These are phyloP conservation scores for Silene coronaria DNA, from an alignment of 179 eudicot genomes.

Conservation along the genomic window DNA sequence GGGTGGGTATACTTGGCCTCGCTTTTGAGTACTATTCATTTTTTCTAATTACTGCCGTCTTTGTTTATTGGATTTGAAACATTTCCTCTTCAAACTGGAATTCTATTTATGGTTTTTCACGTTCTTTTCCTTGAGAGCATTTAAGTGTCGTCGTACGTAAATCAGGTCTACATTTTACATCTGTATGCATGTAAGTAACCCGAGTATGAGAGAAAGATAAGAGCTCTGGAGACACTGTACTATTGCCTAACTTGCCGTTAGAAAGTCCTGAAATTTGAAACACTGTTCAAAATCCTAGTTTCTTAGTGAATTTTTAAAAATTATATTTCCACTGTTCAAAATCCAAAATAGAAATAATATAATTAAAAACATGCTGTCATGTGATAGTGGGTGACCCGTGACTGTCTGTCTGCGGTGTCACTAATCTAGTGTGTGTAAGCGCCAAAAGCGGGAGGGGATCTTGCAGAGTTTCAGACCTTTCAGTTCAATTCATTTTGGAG, in stretches of 20 bases:
- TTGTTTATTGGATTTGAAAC: neutral
- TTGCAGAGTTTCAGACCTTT: too few relatives aligned
- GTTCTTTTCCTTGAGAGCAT: neutral
- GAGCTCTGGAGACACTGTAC: too few relatives aligned
- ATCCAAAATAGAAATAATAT: neutral
- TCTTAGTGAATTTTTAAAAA: neutral
- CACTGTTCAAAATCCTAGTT: neutral
- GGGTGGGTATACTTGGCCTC: constrained; percentile 52
- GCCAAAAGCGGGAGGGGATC: too few relatives aligned
- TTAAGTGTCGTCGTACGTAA: neutral
- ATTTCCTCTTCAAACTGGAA: neutral
- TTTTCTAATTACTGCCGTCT: neutral
- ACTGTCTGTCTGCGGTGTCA: too few relatives aligned
- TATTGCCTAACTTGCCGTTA: too few relatives aligned
- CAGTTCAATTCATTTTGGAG: neutral
- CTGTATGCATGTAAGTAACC: neutral
- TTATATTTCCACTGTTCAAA: neutral
- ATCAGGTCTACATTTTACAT: neutral
- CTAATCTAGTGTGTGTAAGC: too few relatives aligned
- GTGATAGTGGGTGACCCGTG: too few relatives aligned
- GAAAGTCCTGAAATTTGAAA: neutral
- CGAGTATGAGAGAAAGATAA: too few relatives aligned
- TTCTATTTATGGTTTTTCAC: neutral
- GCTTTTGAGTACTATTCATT: neutral
- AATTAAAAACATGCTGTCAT: too few relatives aligned